Conservation (phyloP, 805 yeast species). For the Saccharomycopsis sp. region DNA sequence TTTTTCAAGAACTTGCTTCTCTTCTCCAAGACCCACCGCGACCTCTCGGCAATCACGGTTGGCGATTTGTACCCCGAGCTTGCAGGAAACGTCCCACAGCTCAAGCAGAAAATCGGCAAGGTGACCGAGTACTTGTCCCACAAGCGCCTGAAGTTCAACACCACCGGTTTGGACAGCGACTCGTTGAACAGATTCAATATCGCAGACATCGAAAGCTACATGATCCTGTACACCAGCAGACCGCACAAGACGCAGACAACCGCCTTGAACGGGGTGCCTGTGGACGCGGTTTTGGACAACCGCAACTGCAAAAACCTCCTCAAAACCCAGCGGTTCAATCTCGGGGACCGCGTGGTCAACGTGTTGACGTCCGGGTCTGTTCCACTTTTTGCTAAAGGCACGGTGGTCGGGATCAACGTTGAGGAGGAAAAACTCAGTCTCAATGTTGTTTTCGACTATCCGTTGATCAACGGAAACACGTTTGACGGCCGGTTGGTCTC, state of each 20-base stretch:
- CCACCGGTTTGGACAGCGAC: conserved; percentile 73
- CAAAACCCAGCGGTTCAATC: conserved; percentile 64
- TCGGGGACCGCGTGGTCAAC: conserved; percentile 88
- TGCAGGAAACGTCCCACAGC: conserved; percentile 25
- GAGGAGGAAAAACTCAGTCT: conserved; percentile 56
- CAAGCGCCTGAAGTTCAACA: conserved; percentile 48
- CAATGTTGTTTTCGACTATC: conserved; percentile 77
- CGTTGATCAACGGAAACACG: conserved; percentile 74
- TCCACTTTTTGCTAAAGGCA: conserved; percentile 81
- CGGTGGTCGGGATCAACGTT: conserved; percentile 59
- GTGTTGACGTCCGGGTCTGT: conserved; percentile 85
- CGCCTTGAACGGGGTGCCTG: conserved; percentile 75
- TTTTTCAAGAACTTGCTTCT: conserved; percentile 41
- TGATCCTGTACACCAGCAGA: conserved; percentile 39
- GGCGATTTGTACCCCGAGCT: conserved; percentile 33
- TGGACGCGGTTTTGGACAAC: conserved; percentile 75
- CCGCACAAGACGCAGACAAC: conserved; percentile 43
- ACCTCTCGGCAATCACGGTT: conserved; percentile 20
- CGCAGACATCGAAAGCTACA: conserved; percentile 56
- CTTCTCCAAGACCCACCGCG: conserved; percentile 4
- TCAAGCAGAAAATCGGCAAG: conserved; percentile 25
- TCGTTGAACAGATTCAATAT: conserved; percentile 63
- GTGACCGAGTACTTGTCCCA: conserved; percentile 39
- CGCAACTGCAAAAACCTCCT: conserved; percentile 62
- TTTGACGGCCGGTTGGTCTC: conserved; percentile 72